Evolutionary conservation across 768 basidiomycete species (phyloP), one percentile per base, ranked within the genome.

Genomic region (Rhodotorula taiwanensis): DNA sequence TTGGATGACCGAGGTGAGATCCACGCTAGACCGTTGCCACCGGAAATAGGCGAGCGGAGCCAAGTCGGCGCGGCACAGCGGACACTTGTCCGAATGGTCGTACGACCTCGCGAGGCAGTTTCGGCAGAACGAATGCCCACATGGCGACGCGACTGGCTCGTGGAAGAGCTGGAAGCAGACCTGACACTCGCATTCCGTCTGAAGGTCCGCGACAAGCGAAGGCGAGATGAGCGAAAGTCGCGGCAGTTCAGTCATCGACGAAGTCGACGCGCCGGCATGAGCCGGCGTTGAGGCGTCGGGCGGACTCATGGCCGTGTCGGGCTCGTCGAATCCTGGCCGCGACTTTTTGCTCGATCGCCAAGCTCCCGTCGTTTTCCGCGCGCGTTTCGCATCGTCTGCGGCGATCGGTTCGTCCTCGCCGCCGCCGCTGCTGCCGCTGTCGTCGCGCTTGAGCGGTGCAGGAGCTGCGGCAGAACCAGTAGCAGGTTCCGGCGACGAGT

Each of bases 121-220:
- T 13, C 83, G 79, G 74, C 94, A 98, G 77, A 92, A 98, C 0
- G 92, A 91, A 77, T 98, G 94, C 75, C 97, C 93, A 76, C 94
- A 97, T 18, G 89, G 88, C 5, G 93, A 88, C 21, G 94, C 97
- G 54, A 92, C 80, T 9, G 94, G 92, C 67, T 89, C 84, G 76
- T 84, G 84, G 68, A 92, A 79, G 43, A 95, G 77, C 73, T 81
- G 81, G 73, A 87, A 87, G 77, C 94, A 98, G 39, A 98, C 92
- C 75, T 92, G 88, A 75, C 94, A 98, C 25, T 83, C 85, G 58
- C 94, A 80, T 69, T 92, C 86, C 16, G 80, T 71, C 28, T 83
- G 75, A 18, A 81, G 68, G 42, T 78, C 77, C 60, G 75, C 73
- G 49, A 75, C 70, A 56, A 79, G 77, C n/a, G 55, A 52, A 44